These are phyloP conservation scores for Xylaria grammica DNA, from an alignment of 495 filamentous ascomycete species.

Conservation along the genomic window DNA sequence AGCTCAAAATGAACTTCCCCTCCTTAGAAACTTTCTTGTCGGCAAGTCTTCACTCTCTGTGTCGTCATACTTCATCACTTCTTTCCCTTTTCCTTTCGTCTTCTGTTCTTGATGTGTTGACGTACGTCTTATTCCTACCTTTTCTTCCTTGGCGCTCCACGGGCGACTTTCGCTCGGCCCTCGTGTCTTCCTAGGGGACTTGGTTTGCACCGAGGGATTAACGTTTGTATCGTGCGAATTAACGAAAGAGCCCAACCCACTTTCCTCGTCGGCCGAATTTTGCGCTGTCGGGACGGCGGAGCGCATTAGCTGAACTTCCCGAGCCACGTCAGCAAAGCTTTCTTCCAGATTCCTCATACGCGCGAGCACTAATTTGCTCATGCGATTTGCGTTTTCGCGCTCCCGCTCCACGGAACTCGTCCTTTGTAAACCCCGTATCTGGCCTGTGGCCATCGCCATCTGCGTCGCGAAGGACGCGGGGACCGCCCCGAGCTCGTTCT, in stretches of 20 bases:
- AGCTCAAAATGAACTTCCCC: conserved; percentile 40
- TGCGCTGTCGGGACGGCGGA: conserved; percentile 47
- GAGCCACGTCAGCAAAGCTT: conserved; percentile 79
- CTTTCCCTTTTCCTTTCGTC: conserved; percentile 39
- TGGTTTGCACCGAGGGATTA: conserved; percentile 20
- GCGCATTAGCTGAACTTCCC: conserved; percentile 75
- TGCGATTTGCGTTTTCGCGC: conserved; percentile 65
- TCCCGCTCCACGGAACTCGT: conserved; percentile 32
- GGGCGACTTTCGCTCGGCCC: conserved; percentile 25
- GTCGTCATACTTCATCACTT: conserved; percentile 18
- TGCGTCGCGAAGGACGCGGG: conserved; percentile 81
- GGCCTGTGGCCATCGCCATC: conserved; percentile 71
- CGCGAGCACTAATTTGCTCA: conserved; percentile 84
- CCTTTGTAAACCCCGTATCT: conserved; percentile 41
- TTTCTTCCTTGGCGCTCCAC: conserved; percentile 27
- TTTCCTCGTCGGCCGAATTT: conserved; percentile 45
- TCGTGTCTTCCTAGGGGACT: conserved; percentile 25
- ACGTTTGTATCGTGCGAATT: neutral
- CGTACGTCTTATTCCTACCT: conserved; percentile 3
- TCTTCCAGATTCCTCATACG: conserved; percentile 92
- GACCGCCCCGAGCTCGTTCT: conserved; percentile 66
- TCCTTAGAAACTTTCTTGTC: conserved; percentile 21
- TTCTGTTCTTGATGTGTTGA: conserved; percentile 17
- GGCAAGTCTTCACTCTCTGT: conserved; percentile 30
- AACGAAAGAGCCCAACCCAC: conserved; percentile 20